phyloP scores from a whole-genome alignment of 2,329 filamentous ascomycete genomes.

The Paecilomyces niveus region DNA sequence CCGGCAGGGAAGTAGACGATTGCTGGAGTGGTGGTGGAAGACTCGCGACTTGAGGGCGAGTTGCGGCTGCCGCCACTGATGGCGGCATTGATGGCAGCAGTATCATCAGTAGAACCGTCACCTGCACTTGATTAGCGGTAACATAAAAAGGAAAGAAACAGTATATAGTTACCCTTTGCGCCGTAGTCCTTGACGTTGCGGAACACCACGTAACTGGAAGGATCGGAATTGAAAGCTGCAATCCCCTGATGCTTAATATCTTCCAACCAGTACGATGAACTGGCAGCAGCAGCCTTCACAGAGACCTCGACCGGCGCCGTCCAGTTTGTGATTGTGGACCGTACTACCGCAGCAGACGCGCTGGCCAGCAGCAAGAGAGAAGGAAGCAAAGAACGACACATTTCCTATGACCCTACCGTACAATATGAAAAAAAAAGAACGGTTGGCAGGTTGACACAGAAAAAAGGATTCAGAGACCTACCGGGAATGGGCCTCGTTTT shows the following conservation, averaged over 20 bases:
- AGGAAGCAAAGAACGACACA: neutral
- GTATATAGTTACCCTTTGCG: conserved; percentile 16
- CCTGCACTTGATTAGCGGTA: conserved; percentile 18
- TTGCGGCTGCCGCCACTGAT: conserved; percentile 41
- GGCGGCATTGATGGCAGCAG: conserved; percentile 47
- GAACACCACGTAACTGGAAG: conserved; percentile 4
- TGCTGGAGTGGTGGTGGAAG: conserved; percentile 47
- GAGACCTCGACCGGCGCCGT: neutral
- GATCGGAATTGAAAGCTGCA: neutral
- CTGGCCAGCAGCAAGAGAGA: neutral
- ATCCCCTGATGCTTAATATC: conserved; percentile 25
- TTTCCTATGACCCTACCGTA: neutral
- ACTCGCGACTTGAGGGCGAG: conserved; percentile 30
- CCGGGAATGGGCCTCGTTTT: neutral
- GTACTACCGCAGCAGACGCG: neutral
- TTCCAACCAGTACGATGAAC: conserved; percentile 24
- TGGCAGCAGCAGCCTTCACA: conserved; percentile 2
- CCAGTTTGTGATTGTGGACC: neutral
- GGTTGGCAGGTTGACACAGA: neutral
- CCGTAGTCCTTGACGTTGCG: conserved; percentile 20
- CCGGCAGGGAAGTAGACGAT: conserved; percentile 54
- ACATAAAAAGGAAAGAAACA: neutral
- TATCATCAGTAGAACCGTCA: conserved; percentile 49
- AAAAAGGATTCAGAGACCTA: neutral
- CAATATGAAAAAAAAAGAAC: neutral